Evolutionary conservation across 2,329 filamentous ascomycete genomes (phyloP).

Genomic region (Lasiodiplodia sp.): DNA sequence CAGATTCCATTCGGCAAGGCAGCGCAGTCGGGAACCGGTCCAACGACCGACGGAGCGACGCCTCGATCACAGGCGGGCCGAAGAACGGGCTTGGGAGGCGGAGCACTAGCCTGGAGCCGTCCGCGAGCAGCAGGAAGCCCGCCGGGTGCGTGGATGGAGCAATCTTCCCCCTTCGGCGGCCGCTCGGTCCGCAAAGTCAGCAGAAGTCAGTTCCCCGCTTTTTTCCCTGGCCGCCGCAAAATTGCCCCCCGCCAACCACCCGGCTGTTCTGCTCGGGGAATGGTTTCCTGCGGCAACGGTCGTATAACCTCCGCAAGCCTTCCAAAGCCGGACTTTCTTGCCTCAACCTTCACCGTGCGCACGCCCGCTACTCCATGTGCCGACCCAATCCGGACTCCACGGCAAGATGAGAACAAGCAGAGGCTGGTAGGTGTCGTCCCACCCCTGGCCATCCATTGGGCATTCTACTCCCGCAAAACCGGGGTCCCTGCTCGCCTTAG

Average conservation of each 20-base stretch:
- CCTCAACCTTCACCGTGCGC: not conserved
- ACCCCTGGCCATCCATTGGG: not conserved
- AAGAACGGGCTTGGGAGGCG: not conserved
- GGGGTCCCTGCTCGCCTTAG: not conserved
- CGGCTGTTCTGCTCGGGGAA: slow-evolving; percentile 6
- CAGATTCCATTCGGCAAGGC: not conserved
- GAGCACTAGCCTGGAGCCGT: not conserved
- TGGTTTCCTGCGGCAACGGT: slow-evolving; percentile 5
- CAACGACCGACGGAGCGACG: not conserved
- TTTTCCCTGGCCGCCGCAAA: not conserved
- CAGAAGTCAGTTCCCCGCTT: slow-evolving; percentile 1
- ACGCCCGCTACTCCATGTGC: not conserved
- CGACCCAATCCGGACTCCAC: not conserved
- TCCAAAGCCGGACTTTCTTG: slow-evolving; percentile 14
- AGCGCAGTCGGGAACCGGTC: not conserved
- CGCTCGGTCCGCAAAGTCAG: not conserved
- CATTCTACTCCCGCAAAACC: not conserved
- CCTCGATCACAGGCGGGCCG: not conserved
- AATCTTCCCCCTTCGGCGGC: slow-evolving; percentile 4
- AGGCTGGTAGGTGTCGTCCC: slow-evolving; percentile 5
- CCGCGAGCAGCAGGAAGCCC: not conserved
- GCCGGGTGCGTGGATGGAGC: not conserved
- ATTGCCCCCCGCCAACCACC: not conserved
- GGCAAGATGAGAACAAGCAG: slow-evolving; percentile 15
- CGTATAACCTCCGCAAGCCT: not conserved